A percentile compares a stretch with the other conserved stretches of the same genome.
phyloP scores from a whole-genome alignment of 2,329 filamentous ascomycete genomes.

The Neonectria faginata region DNA sequence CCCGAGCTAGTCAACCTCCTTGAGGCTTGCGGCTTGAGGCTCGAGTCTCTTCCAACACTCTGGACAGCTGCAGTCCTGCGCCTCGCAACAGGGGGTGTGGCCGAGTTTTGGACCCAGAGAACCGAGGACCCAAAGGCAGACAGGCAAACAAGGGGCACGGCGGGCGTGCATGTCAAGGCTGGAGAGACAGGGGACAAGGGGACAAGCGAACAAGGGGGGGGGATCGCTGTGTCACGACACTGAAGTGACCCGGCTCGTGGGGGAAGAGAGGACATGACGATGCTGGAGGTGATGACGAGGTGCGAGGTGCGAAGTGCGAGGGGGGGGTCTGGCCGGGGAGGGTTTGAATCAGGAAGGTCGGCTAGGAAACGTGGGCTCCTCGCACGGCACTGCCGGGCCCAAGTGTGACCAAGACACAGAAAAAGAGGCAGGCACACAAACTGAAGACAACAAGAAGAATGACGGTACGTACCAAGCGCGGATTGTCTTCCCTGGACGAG shows the following conservation, averaged over 20 bases:
- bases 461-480: constrained; percentile 40
- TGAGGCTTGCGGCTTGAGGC: constrained; percentile 17
- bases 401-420: constrained; percentile 14
- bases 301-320: constrained; percentile 30
- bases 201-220: not conserved
- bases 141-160: constrained; percentile 25
- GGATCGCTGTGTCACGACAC: constrained; percentile 33
- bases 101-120: constrained; percentile 30
- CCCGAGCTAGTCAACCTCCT: constrained; percentile 37
- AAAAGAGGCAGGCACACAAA: constrained; percentile 25
- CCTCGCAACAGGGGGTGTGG: constrained; percentile 37
- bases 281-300: constrained; percentile 29
- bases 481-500: constrained; percentile 12
- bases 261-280: constrained; percentile 23
- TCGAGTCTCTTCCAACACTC: constrained; percentile 36
- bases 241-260: constrained; percentile 26
- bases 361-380: constrained; percentile 19
- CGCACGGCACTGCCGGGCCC: constrained; percentile 18
- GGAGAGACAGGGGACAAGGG: constrained; percentile 21
- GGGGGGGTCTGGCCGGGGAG: constrained; percentile 30
- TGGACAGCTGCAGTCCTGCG: constrained; percentile 41
- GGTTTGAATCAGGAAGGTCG: constrained; percentile 43
- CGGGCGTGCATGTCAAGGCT: constrained; percentile 36
- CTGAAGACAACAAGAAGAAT: constrained; percentile 23
- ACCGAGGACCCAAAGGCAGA: constrained; percentile 15